These are phyloP conservation scores for Hansfordia pulvinata DNA, from an alignment of 2,329 filamentous ascomycete genomes.

Conservation along the genomic window DNA sequence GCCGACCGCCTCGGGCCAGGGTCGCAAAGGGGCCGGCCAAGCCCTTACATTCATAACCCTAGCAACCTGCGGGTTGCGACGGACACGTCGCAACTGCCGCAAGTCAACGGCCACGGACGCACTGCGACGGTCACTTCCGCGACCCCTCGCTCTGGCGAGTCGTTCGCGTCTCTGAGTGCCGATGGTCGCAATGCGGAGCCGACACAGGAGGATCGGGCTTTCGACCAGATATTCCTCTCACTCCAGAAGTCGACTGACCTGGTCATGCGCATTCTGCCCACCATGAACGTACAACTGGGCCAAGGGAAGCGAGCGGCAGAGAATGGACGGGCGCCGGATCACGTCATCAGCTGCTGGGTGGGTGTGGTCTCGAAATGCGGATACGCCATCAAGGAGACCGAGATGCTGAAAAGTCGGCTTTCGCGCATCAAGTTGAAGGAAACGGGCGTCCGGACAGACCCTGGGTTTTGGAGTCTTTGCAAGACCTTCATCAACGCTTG, in stretches of 20 bases:
- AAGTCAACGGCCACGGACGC: slow-evolving; percentile 33
- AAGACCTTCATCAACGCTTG: slow-evolving; percentile 61
- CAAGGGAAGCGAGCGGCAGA: slow-evolving; percentile 50
- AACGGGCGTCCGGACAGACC: slow-evolving; percentile 54
- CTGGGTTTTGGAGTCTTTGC: slow-evolving; percentile 55
- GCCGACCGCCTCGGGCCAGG: slow-evolving; percentile 28
- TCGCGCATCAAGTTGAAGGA: slow-evolving; percentile 77
- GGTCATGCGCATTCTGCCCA: slow-evolving; percentile 58
- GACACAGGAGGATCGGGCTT: slow-evolving; percentile 64
- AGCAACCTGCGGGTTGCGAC: slow-evolving; percentile 43
- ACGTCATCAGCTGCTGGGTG: slow-evolving; percentile 52
- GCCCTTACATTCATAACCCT: slow-evolving; percentile 32
- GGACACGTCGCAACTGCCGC: slow-evolving; percentile 34
- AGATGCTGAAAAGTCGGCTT: slow-evolving; percentile 58
- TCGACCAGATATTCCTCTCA: slow-evolving; percentile 71
- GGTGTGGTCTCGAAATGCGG: slow-evolving; percentile 59
- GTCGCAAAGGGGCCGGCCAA: slow-evolving; percentile 17
- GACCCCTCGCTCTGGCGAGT: slow-evolving; percentile 76
- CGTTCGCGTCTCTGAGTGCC: slow-evolving; percentile 48
- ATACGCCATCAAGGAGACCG: slow-evolving; percentile 57
- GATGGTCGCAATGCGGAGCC: slow-evolving; percentile 45
- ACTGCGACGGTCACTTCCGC: slow-evolving; percentile 39
- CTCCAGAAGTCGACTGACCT: slow-evolving; percentile 62
- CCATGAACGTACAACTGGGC: slow-evolving; percentile 53
- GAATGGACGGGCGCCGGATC: slow-evolving; percentile 43